Conservation (phyloP, 768 basidiomycete species). For the Auricularia cornea region DNA sequence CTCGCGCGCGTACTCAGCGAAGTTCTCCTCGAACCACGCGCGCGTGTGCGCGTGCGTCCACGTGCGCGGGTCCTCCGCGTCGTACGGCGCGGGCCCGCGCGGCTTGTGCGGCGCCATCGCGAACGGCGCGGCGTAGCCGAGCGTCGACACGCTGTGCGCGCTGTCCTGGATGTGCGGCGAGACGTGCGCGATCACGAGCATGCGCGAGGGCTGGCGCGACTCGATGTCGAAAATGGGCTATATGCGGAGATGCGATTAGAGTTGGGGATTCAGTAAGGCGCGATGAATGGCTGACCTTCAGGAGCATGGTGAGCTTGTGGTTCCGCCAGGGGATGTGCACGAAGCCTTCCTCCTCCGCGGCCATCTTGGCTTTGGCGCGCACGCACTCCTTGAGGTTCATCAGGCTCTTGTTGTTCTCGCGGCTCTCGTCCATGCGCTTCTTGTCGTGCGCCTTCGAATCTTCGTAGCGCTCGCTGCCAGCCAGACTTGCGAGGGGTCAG, state of each 20-base stretch:
- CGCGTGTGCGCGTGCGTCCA: constrained; percentile 24
- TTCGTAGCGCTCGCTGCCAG: constrained; percentile 30
- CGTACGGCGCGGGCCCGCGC: constrained; percentile 16
- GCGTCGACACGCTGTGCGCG: constrained; percentile 24
- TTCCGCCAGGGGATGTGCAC: constrained; percentile 29
- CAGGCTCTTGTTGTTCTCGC: constrained; percentile 30
- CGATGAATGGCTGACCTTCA: too few relatives aligned
- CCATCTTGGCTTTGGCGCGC: constrained; percentile 29
- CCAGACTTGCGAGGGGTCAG: constrained; percentile 17
- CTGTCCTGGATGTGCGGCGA: constrained; percentile 30
- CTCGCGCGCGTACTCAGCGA: constrained; percentile 12
- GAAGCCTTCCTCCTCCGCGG: constrained; percentile 27
- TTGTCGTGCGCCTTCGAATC: constrained; percentile 31
- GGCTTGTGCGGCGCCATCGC: constrained; percentile 22
- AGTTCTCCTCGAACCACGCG: constrained; percentile 21
- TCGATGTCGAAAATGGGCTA: constrained; percentile 31
- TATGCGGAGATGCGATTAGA: not conserved
- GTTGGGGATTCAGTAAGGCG: too few relatives aligned
- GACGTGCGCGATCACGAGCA: constrained; percentile 29
- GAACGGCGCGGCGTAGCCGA: constrained; percentile 29
- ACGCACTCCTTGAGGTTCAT: constrained; percentile 33
- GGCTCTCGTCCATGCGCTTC: constrained; percentile 28
- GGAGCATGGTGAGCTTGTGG: constrained; percentile 29
- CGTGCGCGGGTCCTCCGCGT: constrained; percentile 25
- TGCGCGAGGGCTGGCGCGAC: constrained; percentile 20